These are phyloP conservation scores for Achlya hypogyna DNA, from an alignment of 352 stramenopile species.

Conservation along the genomic window DNA sequence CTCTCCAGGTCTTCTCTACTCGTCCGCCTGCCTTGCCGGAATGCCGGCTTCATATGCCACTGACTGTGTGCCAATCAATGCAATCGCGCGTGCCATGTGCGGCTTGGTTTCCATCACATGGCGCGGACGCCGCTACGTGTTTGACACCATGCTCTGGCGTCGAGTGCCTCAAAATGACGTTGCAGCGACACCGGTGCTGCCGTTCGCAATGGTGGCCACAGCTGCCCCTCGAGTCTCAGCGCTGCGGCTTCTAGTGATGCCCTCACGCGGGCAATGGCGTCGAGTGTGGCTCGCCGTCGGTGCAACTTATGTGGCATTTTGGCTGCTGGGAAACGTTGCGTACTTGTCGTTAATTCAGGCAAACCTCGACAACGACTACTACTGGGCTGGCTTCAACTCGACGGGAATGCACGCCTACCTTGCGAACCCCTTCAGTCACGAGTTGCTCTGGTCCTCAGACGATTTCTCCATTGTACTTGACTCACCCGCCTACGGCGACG, in stretches of 20 bases:
- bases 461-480: not conserved
- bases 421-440: not conserved
- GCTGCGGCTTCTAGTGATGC: not conserved
- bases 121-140: not conserved
- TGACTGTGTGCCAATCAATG: not conserved
- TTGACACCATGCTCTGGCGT: not conserved
- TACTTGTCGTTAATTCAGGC: not conserved
- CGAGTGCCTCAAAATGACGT: not conserved
- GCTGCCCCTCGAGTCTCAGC: not conserved
- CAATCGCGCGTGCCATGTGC: not conserved
- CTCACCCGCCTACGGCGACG: not conserved
- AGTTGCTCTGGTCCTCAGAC: not conserved
- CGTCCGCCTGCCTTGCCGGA: not conserved
- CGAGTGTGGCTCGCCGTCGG: not conserved
- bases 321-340: not conserved
- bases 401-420: constrained; percentile 7
- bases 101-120: not conserved
- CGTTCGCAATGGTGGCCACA: not conserved
- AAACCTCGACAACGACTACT: not conserved
- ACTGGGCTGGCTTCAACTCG: constrained; percentile 1
- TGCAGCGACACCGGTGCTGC: not conserved
- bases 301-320: not conserved
- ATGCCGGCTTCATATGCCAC: not conserved
- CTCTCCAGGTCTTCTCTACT: not conserved
- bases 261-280: not conserved